Evolutionary conservation across 2,329 filamentous ascomycete genomes (phyloP), one percentile per base, ranked within the genome.

Genomic region (Aspergillus candidus): DNA sequence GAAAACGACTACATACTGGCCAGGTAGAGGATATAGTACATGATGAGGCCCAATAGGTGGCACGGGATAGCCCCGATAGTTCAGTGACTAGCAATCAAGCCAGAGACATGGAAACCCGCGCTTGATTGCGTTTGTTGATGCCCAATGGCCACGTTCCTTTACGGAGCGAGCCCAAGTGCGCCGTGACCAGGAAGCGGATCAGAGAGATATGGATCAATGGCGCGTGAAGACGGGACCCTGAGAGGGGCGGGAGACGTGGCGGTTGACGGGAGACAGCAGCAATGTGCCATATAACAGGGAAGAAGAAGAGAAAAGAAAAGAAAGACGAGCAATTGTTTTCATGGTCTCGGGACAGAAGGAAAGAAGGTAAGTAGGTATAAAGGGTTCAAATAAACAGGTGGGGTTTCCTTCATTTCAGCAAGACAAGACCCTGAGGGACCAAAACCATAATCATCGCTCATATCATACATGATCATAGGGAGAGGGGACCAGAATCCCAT

Each of bases 11-110:
- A 84, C 82, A 79, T 82, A 86, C 83, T 85, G 64, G 84, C 80
- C 53, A 86, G 73, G 65, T 86, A 86, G 59, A 85, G 81, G 50
- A 74, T 72, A 63, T 74, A 74, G 57, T 70, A 71, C 68, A 71
- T 71, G 48, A 56, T 56, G 52, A 49, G 35, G 40, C 32, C 54
- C 53, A 57, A 57, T 55, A 14, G 43, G 40, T 43, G 32, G 48
- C 46, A 52, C 49, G 47, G 53, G 29, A 48, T 46, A 44, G 44
- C 34, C 47, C 49, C 47, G 49, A 47, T 54, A 54, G 50, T 43
- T 48, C 46, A 55, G 52, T 62, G 48, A 52, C 52, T 48, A 48
- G 46, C 45, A 49, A 51, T 46, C 44, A 50, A 43, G 42, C 42
- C 33, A 44, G 35, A 41, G 38, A 41, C 42, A 47, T 52, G 37